Percentiles rank a stretch among this genome's conserved stretches.
Evolutionary conservation across 495 filamentous ascomycete species (phyloP).

Genomic region (Xylaria palmicola): DNA sequence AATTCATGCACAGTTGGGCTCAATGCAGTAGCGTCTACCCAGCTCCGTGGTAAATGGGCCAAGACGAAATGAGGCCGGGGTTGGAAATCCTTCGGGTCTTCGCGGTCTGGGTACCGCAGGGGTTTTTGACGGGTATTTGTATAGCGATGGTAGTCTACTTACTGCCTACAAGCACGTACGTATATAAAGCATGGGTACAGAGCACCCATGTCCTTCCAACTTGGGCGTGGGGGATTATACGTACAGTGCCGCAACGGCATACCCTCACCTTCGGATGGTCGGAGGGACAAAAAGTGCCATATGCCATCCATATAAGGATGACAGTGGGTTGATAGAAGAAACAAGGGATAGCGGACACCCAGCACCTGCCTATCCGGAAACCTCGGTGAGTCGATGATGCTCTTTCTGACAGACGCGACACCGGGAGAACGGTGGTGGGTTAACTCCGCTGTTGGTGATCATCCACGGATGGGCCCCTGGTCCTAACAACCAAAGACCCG

Average conservation of each 20-base stretch:
- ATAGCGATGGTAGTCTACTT: neutral
- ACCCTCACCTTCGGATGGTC: no score
- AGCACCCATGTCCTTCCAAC: neutral
- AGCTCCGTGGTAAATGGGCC: slow-evolving; percentile 5
- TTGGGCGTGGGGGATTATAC: slow-evolving; percentile 3
- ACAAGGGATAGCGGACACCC: neutral
- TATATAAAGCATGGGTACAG: no score
- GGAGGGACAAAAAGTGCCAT: no score
- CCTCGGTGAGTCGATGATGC: slow-evolving; percentile 9
- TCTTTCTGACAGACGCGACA: slow-evolving; percentile 4
- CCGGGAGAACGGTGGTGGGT: neutral
- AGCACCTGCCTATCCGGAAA: neutral
- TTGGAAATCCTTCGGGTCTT: slow-evolving; percentile 3
- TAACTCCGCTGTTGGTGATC: neutral
- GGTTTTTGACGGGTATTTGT: neutral
- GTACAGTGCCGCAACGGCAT: neutral
- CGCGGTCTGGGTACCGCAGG: no score
- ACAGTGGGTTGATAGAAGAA: neutral
- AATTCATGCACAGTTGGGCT: neutral
- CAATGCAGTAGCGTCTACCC: slow-evolving; percentile 9
- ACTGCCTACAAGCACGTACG: neutral
- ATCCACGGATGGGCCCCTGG: neutral
- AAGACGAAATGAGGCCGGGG: neutral
- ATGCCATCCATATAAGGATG: no score
- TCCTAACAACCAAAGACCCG: neutral